These are phyloP conservation scores for Fusarium chlamydosporum DNA, from an alignment of 2,329 filamentous ascomycete genomes.

Conservation along the genomic window DNA sequence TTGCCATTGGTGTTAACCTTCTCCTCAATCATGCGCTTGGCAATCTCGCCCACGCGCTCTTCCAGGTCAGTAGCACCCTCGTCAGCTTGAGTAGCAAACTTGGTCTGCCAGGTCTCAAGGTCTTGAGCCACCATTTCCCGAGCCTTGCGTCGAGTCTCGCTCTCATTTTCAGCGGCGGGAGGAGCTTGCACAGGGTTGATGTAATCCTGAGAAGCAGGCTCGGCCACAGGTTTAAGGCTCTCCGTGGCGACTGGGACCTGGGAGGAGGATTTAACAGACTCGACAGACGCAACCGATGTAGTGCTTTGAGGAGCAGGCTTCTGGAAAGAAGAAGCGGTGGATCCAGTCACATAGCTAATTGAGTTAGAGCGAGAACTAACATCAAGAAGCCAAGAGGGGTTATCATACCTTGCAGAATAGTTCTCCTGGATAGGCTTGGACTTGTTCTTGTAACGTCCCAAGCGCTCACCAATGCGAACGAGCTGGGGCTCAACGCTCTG, in stretches of 20 bases:
- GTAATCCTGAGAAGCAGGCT: slow-evolving; percentile 47
- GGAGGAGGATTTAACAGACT: slow-evolving; percentile 50
- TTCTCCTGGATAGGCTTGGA: slow-evolving; percentile 51
- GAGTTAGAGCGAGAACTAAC: slow-evolving; percentile 18
- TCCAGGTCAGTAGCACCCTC: slow-evolving; percentile 84
- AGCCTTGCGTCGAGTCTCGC: slow-evolving; percentile 69
- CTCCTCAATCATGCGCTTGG: slow-evolving; percentile 68
- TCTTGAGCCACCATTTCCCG: slow-evolving; percentile 81
- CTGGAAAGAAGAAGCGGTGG: slow-evolving; percentile 54
- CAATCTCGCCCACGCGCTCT: slow-evolving; percentile 72
- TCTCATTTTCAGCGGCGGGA: slow-evolving; percentile 62
- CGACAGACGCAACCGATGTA: slow-evolving; percentile 38
- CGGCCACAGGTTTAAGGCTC: slow-evolving; percentile 39
- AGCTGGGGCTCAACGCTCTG: slow-evolving; percentile 97
- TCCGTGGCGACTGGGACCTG: slow-evolving; percentile 33
- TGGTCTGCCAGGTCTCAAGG: slow-evolving; percentile 86
- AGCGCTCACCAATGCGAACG: slow-evolving; percentile 88
- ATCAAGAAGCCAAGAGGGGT: neutral
- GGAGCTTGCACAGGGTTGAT: slow-evolving; percentile 60
- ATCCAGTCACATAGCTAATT: slow-evolving; percentile 42
- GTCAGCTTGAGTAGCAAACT: slow-evolving; percentile 87
- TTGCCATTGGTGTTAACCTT: slow-evolving; percentile 77
- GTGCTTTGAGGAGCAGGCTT: slow-evolving; percentile 54
- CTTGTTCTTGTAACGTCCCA: slow-evolving; percentile 77
- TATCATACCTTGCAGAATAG: slow-evolving; percentile 36